phyloP scores from a whole-genome alignment of 768 basidiomycete species.

The Mycena alexandri region DNA sequence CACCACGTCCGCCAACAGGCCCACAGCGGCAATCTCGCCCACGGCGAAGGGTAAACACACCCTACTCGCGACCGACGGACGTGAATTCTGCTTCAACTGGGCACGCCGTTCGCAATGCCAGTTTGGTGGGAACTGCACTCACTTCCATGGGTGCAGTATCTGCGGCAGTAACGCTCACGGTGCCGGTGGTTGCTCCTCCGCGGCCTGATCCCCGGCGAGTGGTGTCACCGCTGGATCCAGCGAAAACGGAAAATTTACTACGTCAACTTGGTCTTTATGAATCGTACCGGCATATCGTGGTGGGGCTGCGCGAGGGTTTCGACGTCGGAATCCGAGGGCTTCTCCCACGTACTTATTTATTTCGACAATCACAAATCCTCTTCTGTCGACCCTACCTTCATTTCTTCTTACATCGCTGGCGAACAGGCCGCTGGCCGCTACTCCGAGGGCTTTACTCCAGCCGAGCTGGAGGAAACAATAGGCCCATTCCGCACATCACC shows the following conservation, averaged over 20 bases:
- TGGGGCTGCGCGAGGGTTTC: slow-evolving; percentile 51
- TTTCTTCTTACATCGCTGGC: slow-evolving; percentile 47
- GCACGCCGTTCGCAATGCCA: slow-evolving; percentile 38
- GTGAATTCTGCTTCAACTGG: slow-evolving; percentile 46
- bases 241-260: slow-evolving; percentile 34
- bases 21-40: background rate
- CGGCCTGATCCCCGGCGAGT: slow-evolving; percentile 49
- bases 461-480: slow-evolving; percentile 47
- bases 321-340: slow-evolving; percentile 46
- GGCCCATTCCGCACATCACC: slow-evolving; percentile 58
- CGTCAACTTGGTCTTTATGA: slow-evolving; percentile 30
- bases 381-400: slow-evolving; percentile 43
- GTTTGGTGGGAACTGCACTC: slow-evolving; percentile 36
- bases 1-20: background rate
- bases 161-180: slow-evolving; percentile 45
- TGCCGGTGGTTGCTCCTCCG: slow-evolving; percentile 42
- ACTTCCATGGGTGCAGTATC: slow-evolving; percentile 48
- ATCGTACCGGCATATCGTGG: slow-evolving; percentile 46
- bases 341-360: slow-evolving; percentile 39
- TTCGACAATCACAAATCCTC: slow-evolving; percentile 53
- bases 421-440: slow-evolving; percentile 50
- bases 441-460: slow-evolving; percentile 45
- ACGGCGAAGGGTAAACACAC: slow-evolving; percentile 35
- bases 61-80: slow-evolving; percentile 39
- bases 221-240: slow-evolving; percentile 46